Base-by-base conservation (phyloP, 306 rosid species). In the Datisca glomerata region DNA sequence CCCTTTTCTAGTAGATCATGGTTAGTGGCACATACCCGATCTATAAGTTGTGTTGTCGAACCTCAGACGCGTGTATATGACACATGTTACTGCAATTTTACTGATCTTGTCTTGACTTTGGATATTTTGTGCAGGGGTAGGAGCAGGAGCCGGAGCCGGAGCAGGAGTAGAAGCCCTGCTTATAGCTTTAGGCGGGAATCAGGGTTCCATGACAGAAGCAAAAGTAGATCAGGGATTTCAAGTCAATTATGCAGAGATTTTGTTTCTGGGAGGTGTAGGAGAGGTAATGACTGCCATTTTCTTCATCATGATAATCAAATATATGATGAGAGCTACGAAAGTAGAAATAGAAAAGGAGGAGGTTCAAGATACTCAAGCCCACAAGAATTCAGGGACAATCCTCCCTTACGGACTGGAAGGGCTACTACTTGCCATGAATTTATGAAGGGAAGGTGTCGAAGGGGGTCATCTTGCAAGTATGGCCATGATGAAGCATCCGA, bases 401-500 rank as follows among this genome's bases (percentile, higher is more conserved):
- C 81, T 29, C 44, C n/a, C n/a, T n/a, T 20, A 32, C 75, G 72
- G 63, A 73, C 81, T 36, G 94, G 80, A 50, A 67, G 91, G 57
- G 61, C 86, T 52, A 51, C 53, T 60, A 56, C 59, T 41, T 78
- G 98, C 60, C 41, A 50, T 56, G 72, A 78, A 41, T 84, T 66
- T 74, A 60, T 74, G 32, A 85, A 78, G 55, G 98, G 94, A 23
- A 84, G 72, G 66, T 84, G 86, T 57, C 73, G 78, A 61, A 75
- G 72, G 69, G 96, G 93, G 45, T 68, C 91, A 34, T 70, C 91
- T 44, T 80, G 96, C 78, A 84, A 62, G 72, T 84, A 58, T 41
- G 63, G 64, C 55, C 91, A 89, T 57, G 76, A 79, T 55, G 47
- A 59, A 55, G 67, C 54, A 41, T 75, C 81, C 61, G 86, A 83